These are phyloP conservation scores for Tripterygium wilfordii DNA, from an alignment of 177 flowering plant species.

Conservation along the genomic window DNA sequence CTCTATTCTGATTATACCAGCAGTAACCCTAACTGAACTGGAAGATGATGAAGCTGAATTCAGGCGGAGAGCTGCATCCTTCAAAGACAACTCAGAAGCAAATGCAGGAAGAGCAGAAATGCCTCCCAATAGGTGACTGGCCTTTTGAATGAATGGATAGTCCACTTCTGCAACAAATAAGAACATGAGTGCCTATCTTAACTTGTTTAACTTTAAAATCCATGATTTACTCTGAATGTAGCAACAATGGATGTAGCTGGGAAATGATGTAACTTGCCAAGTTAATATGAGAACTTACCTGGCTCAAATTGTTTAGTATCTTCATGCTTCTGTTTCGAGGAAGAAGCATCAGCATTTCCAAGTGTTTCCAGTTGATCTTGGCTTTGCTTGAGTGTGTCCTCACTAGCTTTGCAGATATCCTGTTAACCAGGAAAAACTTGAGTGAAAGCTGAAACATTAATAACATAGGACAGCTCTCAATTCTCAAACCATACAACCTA, in stretches of 20 bases:
- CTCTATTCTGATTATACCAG: slow-evolving; percentile 50
- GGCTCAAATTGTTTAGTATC: slow-evolving; percentile 9
- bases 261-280: too few species aligned
- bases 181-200: too few species aligned
- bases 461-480: too few species aligned
- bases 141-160: slow-evolving; percentile 31
- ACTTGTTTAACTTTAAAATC: too few species aligned
- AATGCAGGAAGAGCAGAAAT: slow-evolving; percentile 74
- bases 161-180: slow-evolving; percentile 39
- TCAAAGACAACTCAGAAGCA: slow-evolving; percentile 63
- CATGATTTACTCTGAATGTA: not conserved
- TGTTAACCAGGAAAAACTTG: slow-evolving; percentile 6
- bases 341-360: slow-evolving; percentile 33
- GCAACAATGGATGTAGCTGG: not conserved
- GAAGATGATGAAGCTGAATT: slow-evolving; percentile 34
- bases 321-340: slow-evolving; percentile 31
- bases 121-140: slow-evolving; percentile 51
- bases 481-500: too few species aligned
- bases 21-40: slow-evolving; percentile 46
- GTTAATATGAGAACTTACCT: slow-evolving; percentile 19
- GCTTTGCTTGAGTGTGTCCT: slow-evolving; percentile 2
- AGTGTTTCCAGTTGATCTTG: slow-evolving; percentile 13
- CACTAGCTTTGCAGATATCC: slow-evolving; percentile 17
- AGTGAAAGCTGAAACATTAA: not conserved
- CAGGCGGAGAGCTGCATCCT: slow-evolving; percentile 37